These are phyloP conservation scores for Alternaria conjuncta DNA, from an alignment of 2,329 filamentous ascomycete genomes.

Conservation along the genomic window DNA sequence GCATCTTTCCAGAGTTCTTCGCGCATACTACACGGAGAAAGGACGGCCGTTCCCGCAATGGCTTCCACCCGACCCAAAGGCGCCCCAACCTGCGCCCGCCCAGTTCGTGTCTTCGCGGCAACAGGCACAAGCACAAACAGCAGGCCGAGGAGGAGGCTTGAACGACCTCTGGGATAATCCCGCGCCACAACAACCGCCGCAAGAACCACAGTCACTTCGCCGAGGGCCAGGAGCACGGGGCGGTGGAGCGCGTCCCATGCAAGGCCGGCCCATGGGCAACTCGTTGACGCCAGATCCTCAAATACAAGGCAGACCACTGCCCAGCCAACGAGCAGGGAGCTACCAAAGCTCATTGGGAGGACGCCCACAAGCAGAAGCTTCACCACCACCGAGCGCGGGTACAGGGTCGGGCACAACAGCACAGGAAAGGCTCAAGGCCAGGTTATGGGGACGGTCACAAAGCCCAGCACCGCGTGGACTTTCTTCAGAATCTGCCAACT, in stretches of 20 bases:
- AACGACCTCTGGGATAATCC: constrained; percentile 66
- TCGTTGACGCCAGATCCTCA: constrained; percentile 44
- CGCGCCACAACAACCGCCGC: constrained; percentile 45
- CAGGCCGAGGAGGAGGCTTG: constrained; percentile 55
- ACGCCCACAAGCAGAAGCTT: constrained; percentile 45
- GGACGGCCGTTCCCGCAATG: constrained; percentile 80
- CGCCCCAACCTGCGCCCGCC: constrained; percentile 56
- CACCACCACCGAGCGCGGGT: constrained; percentile 49
- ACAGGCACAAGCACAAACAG: constrained; percentile 32
- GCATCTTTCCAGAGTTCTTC: constrained; percentile 90
- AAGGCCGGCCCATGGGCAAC: constrained; percentile 38
- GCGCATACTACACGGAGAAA: constrained; percentile 91
- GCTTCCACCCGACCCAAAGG: constrained; percentile 90
- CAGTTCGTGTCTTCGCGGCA: constrained; percentile 60
- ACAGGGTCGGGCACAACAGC: constrained; percentile 61
- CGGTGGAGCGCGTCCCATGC: constrained; percentile 39
- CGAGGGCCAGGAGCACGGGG: constrained; percentile 53
- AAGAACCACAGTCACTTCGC: constrained; percentile 52
- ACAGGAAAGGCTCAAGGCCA: constrained; percentile 81
- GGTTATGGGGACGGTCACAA: constrained; percentile 71
- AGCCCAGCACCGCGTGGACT: constrained; percentile 57
- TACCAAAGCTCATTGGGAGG: constrained; percentile 64
- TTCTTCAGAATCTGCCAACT: constrained; percentile 26
- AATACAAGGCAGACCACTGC: constrained; percentile 64
- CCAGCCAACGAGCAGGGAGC: constrained; percentile 76